Evolutionary conservation across 352 stramenopile species (phyloP).

Genomic region (Thalassiosira pacifica): DNA sequence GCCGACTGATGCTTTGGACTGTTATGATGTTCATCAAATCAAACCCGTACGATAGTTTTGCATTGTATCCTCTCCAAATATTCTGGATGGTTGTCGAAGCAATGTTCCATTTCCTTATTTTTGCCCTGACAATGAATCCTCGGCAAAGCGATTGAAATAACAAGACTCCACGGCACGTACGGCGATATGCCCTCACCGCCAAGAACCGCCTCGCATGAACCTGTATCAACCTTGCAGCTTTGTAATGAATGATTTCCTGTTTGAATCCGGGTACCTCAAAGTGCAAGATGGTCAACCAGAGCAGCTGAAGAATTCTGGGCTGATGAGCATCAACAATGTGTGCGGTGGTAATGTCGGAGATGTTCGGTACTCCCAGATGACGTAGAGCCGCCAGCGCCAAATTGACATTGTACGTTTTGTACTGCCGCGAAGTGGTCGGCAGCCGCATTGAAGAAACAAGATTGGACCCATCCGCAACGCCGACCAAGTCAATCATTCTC

Average conservation of each 20-base stretch:
- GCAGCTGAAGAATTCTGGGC: slow-evolving; percentile 93
- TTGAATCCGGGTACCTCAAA: slow-evolving; percentile 94
- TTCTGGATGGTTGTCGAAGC: slow-evolving; percentile 35
- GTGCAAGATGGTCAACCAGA: slow-evolving; percentile 92
- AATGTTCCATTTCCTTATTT: slow-evolving; percentile 16
- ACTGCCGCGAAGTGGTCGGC: slow-evolving; percentile 92
- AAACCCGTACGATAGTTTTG: slow-evolving; percentile 27
- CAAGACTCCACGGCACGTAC: slow-evolving; percentile 34
- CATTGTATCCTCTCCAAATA: slow-evolving; percentile 28
- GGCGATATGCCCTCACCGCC: slow-evolving; percentile 38
- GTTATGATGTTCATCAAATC: slow-evolving; percentile 68
- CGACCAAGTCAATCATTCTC: slow-evolving; percentile 93
- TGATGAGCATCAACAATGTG: slow-evolving; percentile 96
- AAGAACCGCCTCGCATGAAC: slow-evolving; percentile 37
- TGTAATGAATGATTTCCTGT: slow-evolving; percentile 88
- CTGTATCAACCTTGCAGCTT: slow-evolving; percentile 53
- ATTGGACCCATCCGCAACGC: slow-evolving; percentile 72
- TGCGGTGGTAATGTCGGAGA: slow-evolving; percentile 88
- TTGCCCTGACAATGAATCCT: slow-evolving; percentile 20
- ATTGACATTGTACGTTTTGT: slow-evolving; percentile 97
- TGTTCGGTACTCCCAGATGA: slow-evolving; percentile 62
- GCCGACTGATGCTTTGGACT: slow-evolving; percentile 63
- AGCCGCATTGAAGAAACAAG: slow-evolving; percentile 91
- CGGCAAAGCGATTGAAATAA: slow-evolving; percentile 61
- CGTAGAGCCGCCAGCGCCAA: slow-evolving; percentile 89